Evolutionary conservation across 345 rosid genomes (phyloP), one percentile per base, ranked within the genome.

Genomic region (Heritiera littoralis): DNA sequence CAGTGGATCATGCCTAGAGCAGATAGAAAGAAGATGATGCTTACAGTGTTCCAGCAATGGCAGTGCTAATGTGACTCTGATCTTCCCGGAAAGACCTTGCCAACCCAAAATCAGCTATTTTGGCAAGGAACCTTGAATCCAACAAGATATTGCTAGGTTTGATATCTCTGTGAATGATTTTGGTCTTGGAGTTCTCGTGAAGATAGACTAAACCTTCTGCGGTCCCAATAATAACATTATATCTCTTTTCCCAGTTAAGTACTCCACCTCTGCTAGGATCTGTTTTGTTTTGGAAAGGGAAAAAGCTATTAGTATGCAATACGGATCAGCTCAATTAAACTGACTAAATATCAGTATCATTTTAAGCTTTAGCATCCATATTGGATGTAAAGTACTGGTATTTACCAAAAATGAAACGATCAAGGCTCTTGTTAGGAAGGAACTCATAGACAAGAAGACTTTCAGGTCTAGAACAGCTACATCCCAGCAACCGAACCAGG

Each of bases 71-170:
- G 83, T 93, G 98, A 46, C 96, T 93, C 84, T 93, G 88, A 80
- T 95, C 98, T 40, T 91, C 98, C 77, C 90, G 92, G 87, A 91
- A 95, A 64, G 99, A 93, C 80, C 98, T 90, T 0, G 99, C 98
- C 66, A 95, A 88, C 30, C 98, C 99, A 77, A 95, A 93, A 84
- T 95, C 99, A 0, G 99, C 98, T 51, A 93, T 93, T 81, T 92
- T 95, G 6, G 99, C 95, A 1, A 93, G 94, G 20, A 93, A 81
- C 83, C 86, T 90, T 14, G 89, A 85, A 74, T 95, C 97, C 76
- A 93, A 76, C 85, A 95, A 87, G 78, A 92, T 93, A 40, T 93
- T 95, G 51, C 99, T 95, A 54, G 97, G 93, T 88, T 95, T 95
- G 43, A 89, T 89, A 51, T 93, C 97, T 84, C 99, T 88, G 82